Evolutionary conservation across 1,284 basidiomycete species (phyloP), one percentile per base, ranked within the genome.

Genomic region (Rhodotorula sp.): DNA sequence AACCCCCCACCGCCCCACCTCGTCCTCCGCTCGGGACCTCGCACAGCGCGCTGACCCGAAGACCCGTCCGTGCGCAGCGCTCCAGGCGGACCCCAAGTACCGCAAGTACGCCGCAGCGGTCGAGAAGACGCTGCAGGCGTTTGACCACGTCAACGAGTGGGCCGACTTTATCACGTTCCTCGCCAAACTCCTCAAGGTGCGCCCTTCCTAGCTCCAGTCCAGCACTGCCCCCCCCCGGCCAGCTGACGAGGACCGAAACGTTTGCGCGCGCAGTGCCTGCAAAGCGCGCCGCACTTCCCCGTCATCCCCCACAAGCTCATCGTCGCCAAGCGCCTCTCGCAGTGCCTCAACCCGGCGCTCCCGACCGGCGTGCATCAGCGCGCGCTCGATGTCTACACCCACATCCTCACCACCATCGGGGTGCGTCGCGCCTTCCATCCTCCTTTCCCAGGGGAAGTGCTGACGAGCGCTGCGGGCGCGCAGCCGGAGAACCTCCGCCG

Each of bases 141-240:
- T 99, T 79, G 95, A 98, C 81, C 92, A 88, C 80, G 93, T 98
- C 72, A 92, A 96, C 73, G 97, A 99, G 84, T 99, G 97, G 97
- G 96, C 97, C 70, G 97, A 99, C 84, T 99, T 96, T 82, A 98
- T 98, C 80, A 91, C 96, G 56, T 99, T 99, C 83, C 84, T 99
- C 79, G 95, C 94, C 78, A 90, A 95, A 73, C 83, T 99, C 69
- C 88, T 97, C 77, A 99, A 98, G 87, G 94, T 91, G 78, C 70
- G 85, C 81, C 50, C 34, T 15, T 3, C 21, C 48, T 53, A 22
- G 19, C 27, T 27, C 25, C 22, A 3, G 25, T 50, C 48, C 44
- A 21, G 9, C 25, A 15, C 22, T 25, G 25, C 6, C 22, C 5
- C 25, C 5, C 25, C 6, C 5, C 6, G 8, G 25, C 53, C 7